A percentile compares a stretch with the other conserved stretches of the same genome.
phyloP scores from a whole-genome alignment of 345 rosid species.

The Cardamine resedifolia region DNA sequence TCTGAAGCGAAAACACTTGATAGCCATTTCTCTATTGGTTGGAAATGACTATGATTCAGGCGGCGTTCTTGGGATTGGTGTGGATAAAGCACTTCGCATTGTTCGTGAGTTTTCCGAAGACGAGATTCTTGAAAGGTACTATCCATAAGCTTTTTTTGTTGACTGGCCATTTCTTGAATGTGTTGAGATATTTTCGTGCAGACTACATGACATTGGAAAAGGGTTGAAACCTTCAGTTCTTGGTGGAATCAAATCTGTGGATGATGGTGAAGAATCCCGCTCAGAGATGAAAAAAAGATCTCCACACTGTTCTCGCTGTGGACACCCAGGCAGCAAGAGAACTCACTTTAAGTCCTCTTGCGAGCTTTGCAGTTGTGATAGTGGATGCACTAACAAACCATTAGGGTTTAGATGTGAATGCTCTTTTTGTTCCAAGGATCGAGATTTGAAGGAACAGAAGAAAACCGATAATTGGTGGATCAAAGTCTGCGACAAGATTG shows the following conservation, averaged over 20 bases:
- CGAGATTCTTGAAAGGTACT: conserved; percentile 60
- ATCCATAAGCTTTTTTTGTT: neutral
- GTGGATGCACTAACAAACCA: conserved; percentile 63
- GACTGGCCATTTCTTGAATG: conserved; percentile 16
- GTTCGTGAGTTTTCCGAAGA: conserved; percentile 62
- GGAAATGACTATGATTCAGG: conserved; percentile 79
- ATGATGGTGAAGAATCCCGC: conserved; percentile 34
- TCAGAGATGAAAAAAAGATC: conserved; percentile 43
- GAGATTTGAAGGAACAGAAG: conserved; percentile 57
- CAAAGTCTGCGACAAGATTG: conserved; percentile 72
- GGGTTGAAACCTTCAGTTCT: conserved; percentile 38
- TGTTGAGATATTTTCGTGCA: conserved; percentile 31
- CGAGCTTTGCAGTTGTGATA: conserved; percentile 48
- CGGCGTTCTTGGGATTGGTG: conserved; percentile 84
- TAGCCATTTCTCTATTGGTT: conserved; percentile 82
- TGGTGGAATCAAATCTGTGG: conserved; percentile 35
- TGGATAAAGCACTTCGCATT: conserved; percentile 69
- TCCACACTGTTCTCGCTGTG: conserved; percentile 87
- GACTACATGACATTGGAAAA: conserved; percentile 62
- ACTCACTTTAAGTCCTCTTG: conserved; percentile 67
- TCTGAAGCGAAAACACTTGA: conserved; percentile 74
- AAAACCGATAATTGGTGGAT: conserved; percentile 62
- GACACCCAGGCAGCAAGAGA: conserved; percentile 82
- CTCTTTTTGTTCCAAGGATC: conserved; percentile 52
- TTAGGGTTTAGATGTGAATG: conserved; percentile 70